Conservation (phyloP, 2,329 filamentous ascomycete species). For the Microthyrium microscopicum region DNA sequence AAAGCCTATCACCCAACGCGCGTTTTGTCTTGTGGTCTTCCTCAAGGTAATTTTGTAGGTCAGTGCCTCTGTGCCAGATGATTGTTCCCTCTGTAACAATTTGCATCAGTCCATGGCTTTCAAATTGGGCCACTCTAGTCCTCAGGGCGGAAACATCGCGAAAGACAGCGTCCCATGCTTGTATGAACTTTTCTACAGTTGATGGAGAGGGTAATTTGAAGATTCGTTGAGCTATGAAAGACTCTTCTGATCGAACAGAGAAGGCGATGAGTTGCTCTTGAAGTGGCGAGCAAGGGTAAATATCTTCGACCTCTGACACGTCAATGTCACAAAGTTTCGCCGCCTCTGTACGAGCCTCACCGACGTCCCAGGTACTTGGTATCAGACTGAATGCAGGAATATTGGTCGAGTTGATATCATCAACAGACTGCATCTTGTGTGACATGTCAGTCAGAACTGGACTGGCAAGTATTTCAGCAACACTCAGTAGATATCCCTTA, state of each 20-base stretch:
- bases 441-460: constrained; percentile 31
- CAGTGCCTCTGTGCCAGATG: constrained; percentile 15
- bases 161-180: constrained; percentile 21
- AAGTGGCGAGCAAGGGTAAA: constrained; percentile 25
- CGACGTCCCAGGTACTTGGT: constrained; percentile 13
- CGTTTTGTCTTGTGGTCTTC: constrained; percentile 19
- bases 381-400: constrained; percentile 18
- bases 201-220: constrained; percentile 16
- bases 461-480: constrained; percentile 38
- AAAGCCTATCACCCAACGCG: constrained; percentile 23
- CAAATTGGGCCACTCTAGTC: constrained; percentile 22
- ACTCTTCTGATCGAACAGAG: constrained; percentile 19
- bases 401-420: constrained; percentile 16
- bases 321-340: constrained; percentile 18
- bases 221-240: constrained; percentile 23
- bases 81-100: constrained; percentile 19
- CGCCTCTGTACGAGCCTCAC: constrained; percentile 21
- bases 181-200: constrained; percentile 16
- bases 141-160: constrained; percentile 20
- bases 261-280: constrained; percentile 26
- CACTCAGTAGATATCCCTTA: constrained; percentile 32
- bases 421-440: too few relatives aligned
- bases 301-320: constrained; percentile 18
- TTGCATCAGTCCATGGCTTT: constrained; percentile 21
- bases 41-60: constrained; percentile 19